Base-by-base conservation (phyloP, 2,329 filamentous ascomycete species). In the Cordyceps cateniannulata region DNA sequence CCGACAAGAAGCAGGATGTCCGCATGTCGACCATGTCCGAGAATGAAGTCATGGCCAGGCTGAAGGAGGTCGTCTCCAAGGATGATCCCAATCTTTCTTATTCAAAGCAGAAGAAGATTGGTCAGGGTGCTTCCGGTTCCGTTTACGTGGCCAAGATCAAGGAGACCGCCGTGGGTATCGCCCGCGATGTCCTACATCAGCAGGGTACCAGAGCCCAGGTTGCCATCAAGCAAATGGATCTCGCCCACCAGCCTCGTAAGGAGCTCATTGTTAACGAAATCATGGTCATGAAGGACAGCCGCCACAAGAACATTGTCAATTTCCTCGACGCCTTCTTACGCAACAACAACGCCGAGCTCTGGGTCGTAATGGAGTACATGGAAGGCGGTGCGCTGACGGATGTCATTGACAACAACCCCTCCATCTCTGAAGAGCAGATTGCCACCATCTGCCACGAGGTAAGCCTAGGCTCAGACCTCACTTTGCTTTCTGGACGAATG, bases 301-400 rank as follows among this genome's bases (percentile, higher is more conserved):
- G 93, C 72, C 95, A 99, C 75, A 88, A 89, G 63, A 99, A 99
- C 76, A 99, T 99, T 79, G 95, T 99, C 76, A 99, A 99, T 77
- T 99, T 96, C 78, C 79, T 99, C 38, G 95, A 99, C 68, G 93
- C 93, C 3, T 99, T 98, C 81, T 78, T 99, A 71, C 90, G 95
- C 70, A 96, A 97, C 74, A 93, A 95, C 74, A 92, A 90, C 69
- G 85, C 90, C 59, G 95, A 99, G 74, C 83, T 99, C n/a, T 99
- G 95, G 95, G 92, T 99, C 12, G 93, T 99, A 57, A 96, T 99
- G 95, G 95, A 99, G 78, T 99, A 93, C 70, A 99, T 99, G 95
- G 95, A 99, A 77, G 95, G 95, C 69, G 95, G 95, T 77, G 91
- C 95, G 64, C 79, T 99, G 73, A 99, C 95, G 1, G 95, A 99